Base-by-base conservation (phyloP, 768 basidiomycete genomes). In the Boletus barrowsii region DNA sequence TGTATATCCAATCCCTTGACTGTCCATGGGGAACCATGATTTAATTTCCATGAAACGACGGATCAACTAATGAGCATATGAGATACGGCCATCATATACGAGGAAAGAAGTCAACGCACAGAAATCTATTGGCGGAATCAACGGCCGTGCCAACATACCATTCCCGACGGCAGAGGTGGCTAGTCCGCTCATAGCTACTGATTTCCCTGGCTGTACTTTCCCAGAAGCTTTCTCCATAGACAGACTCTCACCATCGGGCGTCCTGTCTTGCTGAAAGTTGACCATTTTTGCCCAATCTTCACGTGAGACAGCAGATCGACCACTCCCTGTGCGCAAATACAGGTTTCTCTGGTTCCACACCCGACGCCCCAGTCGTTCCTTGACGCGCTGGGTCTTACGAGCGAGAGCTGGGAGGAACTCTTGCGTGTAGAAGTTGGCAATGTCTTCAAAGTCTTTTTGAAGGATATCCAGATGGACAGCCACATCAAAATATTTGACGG, bases 321-420 rank as follows among this genome's bases (percentile, higher is more conserved):
- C 13, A 11, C 42, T 40, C 33, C 56, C 51, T n/a, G 60, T 59
- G 26, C 64, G 64, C 44, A 90, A 50, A 61, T 79, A 91, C 4
- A 92, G 59, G 50, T 83, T 72, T 66, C 80, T 83, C 32, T 67
- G 75, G 6, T 58, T 66, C 87, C 87, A 90, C 1, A 91, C 81
- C 11, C 90, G 82, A n/a, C 90, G 81, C 10, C 87, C 87, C n/a
- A 90, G 70, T 30, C 81, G 76, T 70, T 91, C 88, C 70, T 89
- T 89, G n/a, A 83, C 53, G 17, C 88, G 80, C 57, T 85, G 81
- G 3, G 74, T 73, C 17, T 74, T 80, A 10, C 87, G 81, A 6
- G 72, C 78, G 8, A 82, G 57, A 3, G 79, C 69, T n/a, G 71
- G 69, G 13, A 83, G 67, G 32, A 71, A 75, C 22, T 63, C 59